Evolutionary conservation across 140 eudicot species (phyloP), one percentile per base, ranked within the genome.

Genomic region (Artemisia princeps): DNA sequence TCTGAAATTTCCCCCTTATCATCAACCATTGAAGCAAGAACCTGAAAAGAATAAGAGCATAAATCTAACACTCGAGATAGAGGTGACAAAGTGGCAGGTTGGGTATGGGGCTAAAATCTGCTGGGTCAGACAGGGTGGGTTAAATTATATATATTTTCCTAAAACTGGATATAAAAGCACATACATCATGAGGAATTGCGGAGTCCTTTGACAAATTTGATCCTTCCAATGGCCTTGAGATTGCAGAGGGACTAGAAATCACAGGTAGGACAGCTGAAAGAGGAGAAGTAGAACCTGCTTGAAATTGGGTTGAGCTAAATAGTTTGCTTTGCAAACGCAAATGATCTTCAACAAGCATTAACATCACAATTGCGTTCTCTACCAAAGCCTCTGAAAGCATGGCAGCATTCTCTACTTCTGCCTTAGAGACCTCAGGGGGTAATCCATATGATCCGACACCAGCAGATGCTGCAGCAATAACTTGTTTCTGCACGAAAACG

Each of bases 271-370:
- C 75, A 60, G 60, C 53, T 53, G 89, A 77, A 77, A 77, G 71
- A 28, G 92, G 94, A 67, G 86, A 77, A 55, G 72, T 52, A 33
- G 86, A 72, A 62, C 77, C 71, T 74, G 76, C 63, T 16, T 82
- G 83, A 70, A 80, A 30, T 68, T 48, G 72, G 50, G 83, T 72
- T 30, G 83, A 46, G 72, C 79, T 72, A 67, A 75, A 77, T 33
- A 76, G 58, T 82, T 84, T 89, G 71, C 92, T 89, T 61, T 89
- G 96, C 15, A 86, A 72, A 8, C 96, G 88, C 46, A 89, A 77
- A 81, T 86, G 97, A 77, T 91, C 97, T 74, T 91, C 97, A 62
- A 87, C 96, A 62, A 91, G 95, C 97, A 91, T 91, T 67, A 91
- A 65, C 69, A 83, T 82, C 68, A 91, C 97, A 67, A 87, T 83